These are phyloP conservation scores for Aureobasidium sp. DNA, from an alignment of 2,329 filamentous ascomycete genomes.

Conservation along the genomic window DNA sequence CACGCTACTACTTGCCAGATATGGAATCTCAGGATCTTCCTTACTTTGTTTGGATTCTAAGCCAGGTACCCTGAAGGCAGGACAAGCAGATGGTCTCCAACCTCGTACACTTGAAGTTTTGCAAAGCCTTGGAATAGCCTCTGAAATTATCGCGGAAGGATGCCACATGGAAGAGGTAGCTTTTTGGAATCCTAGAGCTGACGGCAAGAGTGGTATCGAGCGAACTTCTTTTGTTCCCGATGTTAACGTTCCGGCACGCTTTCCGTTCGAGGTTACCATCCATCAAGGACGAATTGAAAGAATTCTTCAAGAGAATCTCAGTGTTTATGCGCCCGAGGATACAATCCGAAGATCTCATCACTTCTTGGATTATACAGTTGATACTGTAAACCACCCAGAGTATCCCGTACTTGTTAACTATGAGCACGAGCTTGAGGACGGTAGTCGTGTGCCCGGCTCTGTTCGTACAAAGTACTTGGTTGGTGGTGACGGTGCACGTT, in stretches of 20 bases:
- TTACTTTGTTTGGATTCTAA: constrained; percentile 21
- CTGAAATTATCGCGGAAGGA: constrained; percentile 56
- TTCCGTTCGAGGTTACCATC: constrained; percentile 43
- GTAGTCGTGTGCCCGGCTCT: constrained; percentile 16
- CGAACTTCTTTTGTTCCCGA: constrained; percentile 10
- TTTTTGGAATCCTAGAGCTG: constrained; percentile 55
- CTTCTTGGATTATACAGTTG: neutral
- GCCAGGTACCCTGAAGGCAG: constrained; percentile 24
- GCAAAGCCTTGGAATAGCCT: constrained; percentile 60
- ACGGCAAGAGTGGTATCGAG: constrained; percentile 30
- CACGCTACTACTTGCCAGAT: constrained; percentile 10
- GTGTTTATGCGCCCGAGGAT: constrained; percentile 16
- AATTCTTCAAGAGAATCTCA: constrained; percentile 27
- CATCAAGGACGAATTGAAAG: constrained; percentile 64
- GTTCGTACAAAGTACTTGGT: constrained; percentile 17
- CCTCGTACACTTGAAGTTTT: constrained; percentile 65
- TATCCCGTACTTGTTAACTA: constrained; percentile 4
- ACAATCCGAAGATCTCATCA: constrained; percentile 9
- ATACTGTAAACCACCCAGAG: neutral
- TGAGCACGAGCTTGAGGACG: neutral
- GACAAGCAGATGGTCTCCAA: constrained; percentile 50
- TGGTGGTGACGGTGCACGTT: constrained; percentile 20
- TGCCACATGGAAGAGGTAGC: constrained; percentile 62
- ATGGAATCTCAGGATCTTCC: constrained; percentile 11
- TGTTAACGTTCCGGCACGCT: constrained; percentile 10